Evolutionary conservation across 1,284 basidiomycete species (phyloP), one percentile per base, ranked within the genome.

Genomic region (Inonotus hispidus): DNA sequence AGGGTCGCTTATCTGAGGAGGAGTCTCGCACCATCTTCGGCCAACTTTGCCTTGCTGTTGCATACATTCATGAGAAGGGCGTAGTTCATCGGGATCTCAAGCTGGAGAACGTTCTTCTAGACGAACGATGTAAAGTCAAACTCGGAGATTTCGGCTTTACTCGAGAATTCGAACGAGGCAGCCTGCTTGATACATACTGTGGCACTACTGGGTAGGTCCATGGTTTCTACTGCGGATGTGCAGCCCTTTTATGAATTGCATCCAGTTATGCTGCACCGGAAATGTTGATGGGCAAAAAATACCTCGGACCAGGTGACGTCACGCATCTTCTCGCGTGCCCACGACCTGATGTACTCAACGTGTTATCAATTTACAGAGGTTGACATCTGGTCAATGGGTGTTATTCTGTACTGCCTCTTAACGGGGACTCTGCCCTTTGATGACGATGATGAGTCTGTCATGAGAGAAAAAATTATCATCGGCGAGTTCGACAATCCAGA

Each of bases 101-200:
- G 76, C 81, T 98, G 61, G 96, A 98, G 77, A 99, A 98, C 69
- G 90, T 96, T 0, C 78, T 98, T 56, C 75, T 98, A 50, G 95
- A 98, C 70, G 92, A 94, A 70, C 82, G 86, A 53, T 88, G 92
- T 72, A 81, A 89, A 56, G 85, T 95, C 67, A 95, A 95, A 73
- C 81, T 99, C 6, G 95, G 94, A 13, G 96, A 99, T 74, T 93
- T 99, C 71, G 96, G 96, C 14, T 98, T 99, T 70, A 96, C 95
- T 1, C 80, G 96, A 56, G 96, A 98, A 76, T 98, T 90, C 71
- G 92, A 97, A 64, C 82, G 82, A 45, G 90, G 93, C 1, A 75
- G 80, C 21, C 77, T 93, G 45, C 85, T 99, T 82, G 95, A 98
- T 67, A 99, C 96, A 0, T 96, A 91, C 70, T 99, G 97, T 71